phyloP scores from a whole-genome alignment of 345 rosid genomes.

The Anacardium occidentale region DNA sequence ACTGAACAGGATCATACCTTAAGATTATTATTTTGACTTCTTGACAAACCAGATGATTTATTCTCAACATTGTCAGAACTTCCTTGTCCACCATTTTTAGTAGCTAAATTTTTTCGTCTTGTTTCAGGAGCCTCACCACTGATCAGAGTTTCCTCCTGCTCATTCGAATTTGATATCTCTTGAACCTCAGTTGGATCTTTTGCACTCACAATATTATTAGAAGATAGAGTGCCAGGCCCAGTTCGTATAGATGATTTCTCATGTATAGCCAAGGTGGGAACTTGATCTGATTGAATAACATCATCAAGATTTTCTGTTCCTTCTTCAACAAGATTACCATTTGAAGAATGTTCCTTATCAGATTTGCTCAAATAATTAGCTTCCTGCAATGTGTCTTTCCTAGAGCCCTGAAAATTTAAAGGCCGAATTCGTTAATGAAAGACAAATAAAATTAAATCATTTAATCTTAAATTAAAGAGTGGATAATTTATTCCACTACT shows the following conservation, averaged over 20 bases:
- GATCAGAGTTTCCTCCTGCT: slow-evolving; percentile 42
- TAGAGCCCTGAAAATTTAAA: slow-evolving; percentile 45
- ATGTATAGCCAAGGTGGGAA: slow-evolving; percentile 70
- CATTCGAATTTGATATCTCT: slow-evolving; percentile 27
- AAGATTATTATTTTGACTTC: slow-evolving; percentile 48
- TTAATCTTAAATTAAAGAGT: neutral
- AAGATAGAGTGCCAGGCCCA: slow-evolving; percentile 37
- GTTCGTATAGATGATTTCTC: slow-evolving; percentile 49
- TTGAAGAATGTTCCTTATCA: slow-evolving; percentile 43
- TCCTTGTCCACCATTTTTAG: slow-evolving; percentile 51
- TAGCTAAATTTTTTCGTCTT: slow-evolving; percentile 36
- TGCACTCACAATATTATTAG: slow-evolving; percentile 37
- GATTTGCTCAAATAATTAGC: slow-evolving; percentile 40
- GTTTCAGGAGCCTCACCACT: slow-evolving; percentile 52
- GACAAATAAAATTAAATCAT: slow-evolving; percentile 2
- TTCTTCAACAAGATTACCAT: slow-evolving; percentile 45
- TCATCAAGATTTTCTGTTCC: slow-evolving; percentile 52
- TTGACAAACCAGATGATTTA: slow-evolving; percentile 52
- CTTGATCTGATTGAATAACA: slow-evolving; percentile 67
- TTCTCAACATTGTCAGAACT: slow-evolving; percentile 41
- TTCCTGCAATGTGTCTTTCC: slow-evolving; percentile 38
- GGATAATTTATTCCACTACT: slow-evolving; percentile 13
- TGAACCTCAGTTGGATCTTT: slow-evolving; percentile 36
- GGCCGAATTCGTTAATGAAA: slow-evolving; percentile 10
- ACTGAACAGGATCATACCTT: slow-evolving; percentile 43